Base-by-base conservation (phyloP, 257 asterid genomes). In the Anisodus acutangulus region DNA sequence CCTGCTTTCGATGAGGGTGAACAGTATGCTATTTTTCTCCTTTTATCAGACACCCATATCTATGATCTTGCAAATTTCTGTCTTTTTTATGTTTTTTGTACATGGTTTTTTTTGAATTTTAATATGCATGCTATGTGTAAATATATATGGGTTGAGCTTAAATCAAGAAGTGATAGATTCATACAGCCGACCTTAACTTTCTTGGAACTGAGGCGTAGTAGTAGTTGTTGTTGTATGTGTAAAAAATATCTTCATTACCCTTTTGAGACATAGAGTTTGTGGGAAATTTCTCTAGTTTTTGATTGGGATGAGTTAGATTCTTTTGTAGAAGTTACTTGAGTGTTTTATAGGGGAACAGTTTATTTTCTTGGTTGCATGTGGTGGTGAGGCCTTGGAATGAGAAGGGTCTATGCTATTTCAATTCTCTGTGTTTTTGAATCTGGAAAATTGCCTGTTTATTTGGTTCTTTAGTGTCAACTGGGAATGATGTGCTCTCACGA, bases 1-100 rank as follows among this genome's bases (percentile, higher is more conserved):
- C 97, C 99, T 62, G 95, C 97, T 87, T 96, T 96, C 78, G 95
- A 93, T 71, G 97, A 93, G 86, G 99, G 97, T 78, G 95, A 96
- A 86, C 97, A 94, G 99, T 96, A 90, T 26, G 92, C 63, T 47
- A 11, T 4, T n/a, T 45, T 4, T 47, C 49, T 15, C 54, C 39
- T 47, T 47, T 0, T 4, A 13, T 45, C 3, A 22, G 47, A 76
- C 15, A 53, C 47, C 47, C 26, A 53, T 17, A 22, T 76, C 9
- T n/a, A 53, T 76, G 6, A 22, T 49, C 81, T 51, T 74, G 22
- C 17, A 49, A 76, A 51, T 26, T 53, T 53, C 1, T 1, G 35
- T 31, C 35, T 31, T 31, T 31, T 31, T 31, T 31, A 31, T 31
- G 35, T 31, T 31, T 31, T 31, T 31, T 1, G 35, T 31, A 31